These are phyloP conservation scores for Fusarium chlamydosporum DNA, from an alignment of 2,329 filamentous ascomycete genomes.

Conservation along the genomic window DNA sequence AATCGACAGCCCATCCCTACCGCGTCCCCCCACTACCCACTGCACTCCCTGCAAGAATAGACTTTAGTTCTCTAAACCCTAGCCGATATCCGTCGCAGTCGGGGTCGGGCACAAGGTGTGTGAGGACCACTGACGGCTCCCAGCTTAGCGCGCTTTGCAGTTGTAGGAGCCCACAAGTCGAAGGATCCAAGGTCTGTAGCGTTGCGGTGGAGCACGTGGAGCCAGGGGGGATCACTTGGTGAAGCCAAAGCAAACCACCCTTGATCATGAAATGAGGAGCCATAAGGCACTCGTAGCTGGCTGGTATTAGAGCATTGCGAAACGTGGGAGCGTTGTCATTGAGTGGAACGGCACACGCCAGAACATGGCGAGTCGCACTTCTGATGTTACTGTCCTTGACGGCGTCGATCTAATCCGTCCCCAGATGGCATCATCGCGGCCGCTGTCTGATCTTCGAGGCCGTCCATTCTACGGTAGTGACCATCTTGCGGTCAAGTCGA, in stretches of 20 bases:
- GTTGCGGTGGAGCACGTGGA: conserved; percentile 41
- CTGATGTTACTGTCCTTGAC: conserved; percentile 13
- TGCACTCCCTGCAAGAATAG: conserved; percentile 41
- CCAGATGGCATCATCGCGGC: conserved; percentile 37
- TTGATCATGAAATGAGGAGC: conserved; percentile 12
- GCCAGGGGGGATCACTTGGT: conserved; percentile 32
- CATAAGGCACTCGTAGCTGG: conserved; percentile 27
- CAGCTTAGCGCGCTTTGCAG: conserved; percentile 32
- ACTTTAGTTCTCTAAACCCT: conserved; percentile 46
- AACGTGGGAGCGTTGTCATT: conserved; percentile 43
- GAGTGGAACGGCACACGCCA: conserved; percentile 28
- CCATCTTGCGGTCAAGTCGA: conserved; percentile 37
- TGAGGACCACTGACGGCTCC: conserved; percentile 17
- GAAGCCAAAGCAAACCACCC: conserved; percentile 31
- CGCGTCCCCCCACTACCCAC: conserved; percentile 18
- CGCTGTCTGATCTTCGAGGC: conserved; percentile 19
- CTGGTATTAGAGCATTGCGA: conserved; percentile 28
- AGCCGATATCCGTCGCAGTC: conserved; percentile 48
- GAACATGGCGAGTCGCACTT: conserved; percentile 28
- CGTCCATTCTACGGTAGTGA: conserved; percentile 3
- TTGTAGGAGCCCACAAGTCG: conserved; percentile 14
- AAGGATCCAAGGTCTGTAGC: conserved; percentile 20
- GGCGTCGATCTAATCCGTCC: conserved; percentile 32
- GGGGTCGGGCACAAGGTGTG: conserved; percentile 21
- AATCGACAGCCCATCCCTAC: conserved; percentile 31